phyloP scores from a whole-genome alignment of 2,329 filamentous ascomycete genomes.

The Colletotrichum tropicicola region DNA sequence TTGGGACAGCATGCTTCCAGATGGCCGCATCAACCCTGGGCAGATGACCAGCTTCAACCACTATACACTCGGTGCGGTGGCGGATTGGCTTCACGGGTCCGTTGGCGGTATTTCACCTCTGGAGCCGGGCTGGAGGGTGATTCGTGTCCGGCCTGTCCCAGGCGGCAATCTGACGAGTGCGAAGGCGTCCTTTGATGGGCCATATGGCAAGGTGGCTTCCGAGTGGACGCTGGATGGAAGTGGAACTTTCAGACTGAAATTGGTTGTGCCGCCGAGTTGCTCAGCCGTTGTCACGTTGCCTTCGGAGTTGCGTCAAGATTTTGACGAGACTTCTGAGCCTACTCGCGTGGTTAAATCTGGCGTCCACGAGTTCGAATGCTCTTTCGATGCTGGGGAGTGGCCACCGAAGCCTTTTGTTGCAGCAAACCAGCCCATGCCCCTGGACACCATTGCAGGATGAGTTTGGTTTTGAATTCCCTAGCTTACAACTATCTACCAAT shows the following conservation, averaged over 20 bases:
- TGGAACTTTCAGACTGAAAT: slow-evolving; percentile 1
- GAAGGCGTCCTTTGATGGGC: slow-evolving; percentile 14
- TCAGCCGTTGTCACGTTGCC: slow-evolving; percentile 14
- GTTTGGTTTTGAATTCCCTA: no score
- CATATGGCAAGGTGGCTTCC: slow-evolving; percentile 11
- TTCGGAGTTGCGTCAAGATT: slow-evolving; percentile 3
- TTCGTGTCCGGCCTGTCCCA: slow-evolving; percentile 20
- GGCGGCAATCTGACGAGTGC: slow-evolving; percentile 25
- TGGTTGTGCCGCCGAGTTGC: slow-evolving; percentile 17
- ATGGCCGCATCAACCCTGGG: slow-evolving; percentile 47
- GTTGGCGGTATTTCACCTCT: slow-evolving; percentile 35
- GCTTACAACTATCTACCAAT: no score
- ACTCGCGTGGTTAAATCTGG: not conserved
- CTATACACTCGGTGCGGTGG: slow-evolving; percentile 49
- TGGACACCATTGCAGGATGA: not conserved
- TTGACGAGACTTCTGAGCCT: not conserved
- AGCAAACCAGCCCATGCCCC: slow-evolving; percentile 13
- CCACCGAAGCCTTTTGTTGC: slow-evolving; percentile 5
- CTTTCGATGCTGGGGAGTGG: slow-evolving; percentile 17
- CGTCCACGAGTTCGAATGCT: slow-evolving; percentile 17
- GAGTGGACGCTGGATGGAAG: slow-evolving; percentile 3
- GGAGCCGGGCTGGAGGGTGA: slow-evolving; percentile 34
- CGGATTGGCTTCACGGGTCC: slow-evolving; percentile 45
- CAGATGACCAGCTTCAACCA: slow-evolving; percentile 53
- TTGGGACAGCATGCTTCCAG: slow-evolving; percentile 48